A percentile compares a stretch with the other conserved stretches of the same genome.
phyloP scores from a whole-genome alignment of 192 early-diverging fungal species.

The Gryganskiella cystojenkinii region DNA sequence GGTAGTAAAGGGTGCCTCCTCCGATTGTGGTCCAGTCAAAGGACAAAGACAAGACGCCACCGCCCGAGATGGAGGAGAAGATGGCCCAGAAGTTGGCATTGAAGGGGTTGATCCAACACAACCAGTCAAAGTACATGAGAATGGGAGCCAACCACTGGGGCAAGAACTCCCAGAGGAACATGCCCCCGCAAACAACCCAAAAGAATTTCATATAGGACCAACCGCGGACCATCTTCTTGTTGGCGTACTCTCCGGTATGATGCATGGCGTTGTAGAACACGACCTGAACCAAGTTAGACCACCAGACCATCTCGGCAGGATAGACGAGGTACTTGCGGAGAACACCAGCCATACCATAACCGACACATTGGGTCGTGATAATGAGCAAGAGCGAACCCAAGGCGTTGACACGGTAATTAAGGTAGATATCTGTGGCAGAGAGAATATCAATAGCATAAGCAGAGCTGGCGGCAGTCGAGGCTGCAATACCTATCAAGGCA shows the following conservation, averaged over 20 bases:
- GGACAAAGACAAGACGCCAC: constrained; percentile 74
- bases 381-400: constrained; percentile 52
- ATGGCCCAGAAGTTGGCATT: constrained; percentile 34
- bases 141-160: constrained; percentile 40
- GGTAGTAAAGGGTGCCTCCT: constrained; percentile 29
- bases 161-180: constrained; percentile 61
- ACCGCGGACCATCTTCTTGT: constrained; percentile 14
- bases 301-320: constrained; percentile 90
- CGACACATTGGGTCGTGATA: constrained; percentile 69
- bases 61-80: constrained; percentile 55
- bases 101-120: constrained; percentile 44
- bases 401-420: constrained; percentile 20
- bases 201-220: constrained; percentile 55
- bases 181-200: constrained; percentile 36
- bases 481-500: constrained; percentile 66
- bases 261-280: constrained; percentile 60
- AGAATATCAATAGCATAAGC: constrained; percentile 62
- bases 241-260: constrained; percentile 29
- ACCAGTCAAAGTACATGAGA: constrained; percentile 34
- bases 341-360: constrained; percentile 80
- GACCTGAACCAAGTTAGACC: constrained; percentile 69
- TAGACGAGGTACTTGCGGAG: constrained; percentile 82
- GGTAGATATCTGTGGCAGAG: constrained; percentile 15
- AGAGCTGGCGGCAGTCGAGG: constrained; percentile 55
- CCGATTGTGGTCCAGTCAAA: constrained; percentile 73